A percentile compares a stretch with the other conserved stretches of the same genome.
These are phyloP conservation scores for Pezicula radicicola DNA, from an alignment of 2,329 filamentous ascomycete genomes.

Conservation along the genomic window DNA sequence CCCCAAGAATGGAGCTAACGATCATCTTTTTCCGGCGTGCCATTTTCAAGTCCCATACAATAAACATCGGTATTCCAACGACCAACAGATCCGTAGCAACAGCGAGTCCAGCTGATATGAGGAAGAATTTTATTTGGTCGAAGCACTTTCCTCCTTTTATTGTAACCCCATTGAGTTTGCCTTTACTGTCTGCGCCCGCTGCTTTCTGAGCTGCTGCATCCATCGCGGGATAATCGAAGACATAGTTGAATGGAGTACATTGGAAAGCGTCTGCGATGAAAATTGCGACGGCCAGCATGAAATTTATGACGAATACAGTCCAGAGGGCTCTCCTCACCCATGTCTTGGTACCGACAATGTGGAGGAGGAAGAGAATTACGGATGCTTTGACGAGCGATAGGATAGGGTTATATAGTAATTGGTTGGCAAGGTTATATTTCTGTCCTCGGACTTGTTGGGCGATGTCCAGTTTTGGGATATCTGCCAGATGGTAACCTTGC, in stretches of 20 bases:
- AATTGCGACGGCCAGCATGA: slow-evolving; percentile 30
- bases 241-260: slow-evolving; percentile 21
- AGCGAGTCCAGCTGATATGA: slow-evolving; percentile 13
- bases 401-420: slow-evolving; percentile 43
- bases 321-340: slow-evolving; percentile 5
- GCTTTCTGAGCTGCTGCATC: slow-evolving; percentile 5
- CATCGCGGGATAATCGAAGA: slow-evolving; percentile 7
- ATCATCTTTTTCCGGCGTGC: slow-evolving; percentile 12
- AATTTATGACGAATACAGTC: slow-evolving; percentile 16
- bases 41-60: slow-evolving; percentile 16
- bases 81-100: slow-evolving; percentile 18
- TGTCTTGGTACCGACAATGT: slow-evolving; percentile 31
- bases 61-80: slow-evolving; percentile 15
- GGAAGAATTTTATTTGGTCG: slow-evolving; percentile 10
- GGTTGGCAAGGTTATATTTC: slow-evolving; percentile 27
- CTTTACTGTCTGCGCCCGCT: slow-evolving; percentile 4
- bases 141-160: slow-evolving; percentile 14
- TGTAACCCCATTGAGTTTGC: slow-evolving; percentile 12
- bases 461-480: slow-evolving; percentile 6
- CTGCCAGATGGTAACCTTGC: slow-evolving; percentile 13
- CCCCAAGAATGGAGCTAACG: slow-evolving; percentile 5
- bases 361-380: slow-evolving; percentile 40
- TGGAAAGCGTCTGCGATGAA: slow-evolving; percentile 38
- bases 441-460: background rate
- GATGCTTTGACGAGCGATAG: slow-evolving; percentile 43